Percentiles rank a stretch among this genome's conserved stretches.
Evolutionary conservation across 371 early-diverging fungal genomes (phyloP).

Genomic region (Ecytonucleospora hepatopenaei): DNA sequence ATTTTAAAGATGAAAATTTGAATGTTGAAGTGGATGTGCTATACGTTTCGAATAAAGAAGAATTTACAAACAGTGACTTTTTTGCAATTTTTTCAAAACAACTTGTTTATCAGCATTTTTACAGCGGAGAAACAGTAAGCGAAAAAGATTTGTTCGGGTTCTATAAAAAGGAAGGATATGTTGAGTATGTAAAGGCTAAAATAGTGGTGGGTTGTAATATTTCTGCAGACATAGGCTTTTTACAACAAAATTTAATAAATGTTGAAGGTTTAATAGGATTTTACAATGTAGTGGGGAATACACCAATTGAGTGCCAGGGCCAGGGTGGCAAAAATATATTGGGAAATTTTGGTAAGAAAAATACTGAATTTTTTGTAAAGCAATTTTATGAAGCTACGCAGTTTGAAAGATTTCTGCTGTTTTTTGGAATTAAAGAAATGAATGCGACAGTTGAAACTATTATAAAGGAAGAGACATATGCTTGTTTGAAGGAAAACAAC

Average conservation of each 20-base stretch:
- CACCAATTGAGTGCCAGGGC: background rate
- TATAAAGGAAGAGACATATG: slow-evolving; percentile 31
- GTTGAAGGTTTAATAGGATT: slow-evolving; percentile 44
- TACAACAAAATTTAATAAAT: slow-evolving; percentile 24
- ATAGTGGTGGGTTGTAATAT: slow-evolving; percentile 31
- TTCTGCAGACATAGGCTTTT: slow-evolving; percentile 18
- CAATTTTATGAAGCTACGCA: slow-evolving; percentile 15
- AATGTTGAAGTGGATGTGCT: background rate
- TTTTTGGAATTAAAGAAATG: slow-evolving; percentile 27
- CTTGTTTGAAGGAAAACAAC: slow-evolving; percentile 3
- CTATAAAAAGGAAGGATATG: slow-evolving; percentile 11
- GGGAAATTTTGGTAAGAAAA: slow-evolving; percentile 31
- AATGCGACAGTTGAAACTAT: slow-evolving; percentile 22
- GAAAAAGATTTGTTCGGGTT: slow-evolving; percentile 11
- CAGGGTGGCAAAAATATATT: slow-evolving; percentile 7
- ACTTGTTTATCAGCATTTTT: slow-evolving; percentile 19
- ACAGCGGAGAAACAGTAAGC: slow-evolving; percentile 3
- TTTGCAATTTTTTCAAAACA: slow-evolving; percentile 26
- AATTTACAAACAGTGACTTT: background rate
- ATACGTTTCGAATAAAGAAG: slow-evolving; percentile 1
- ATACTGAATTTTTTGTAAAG: slow-evolving; percentile 25
- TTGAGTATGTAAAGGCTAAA: slow-evolving; percentile 34
- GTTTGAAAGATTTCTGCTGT: slow-evolving; percentile 45
- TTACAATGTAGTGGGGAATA: slow-evolving; percentile 12
- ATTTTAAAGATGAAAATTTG: background rate